A percentile compares a stretch with the other conserved stretches of the same genome.
These are phyloP conservation scores for Xanthoparmelia taractica DNA, from an alignment of 495 filamentous ascomycete genomes.

Conservation along the genomic window DNA sequence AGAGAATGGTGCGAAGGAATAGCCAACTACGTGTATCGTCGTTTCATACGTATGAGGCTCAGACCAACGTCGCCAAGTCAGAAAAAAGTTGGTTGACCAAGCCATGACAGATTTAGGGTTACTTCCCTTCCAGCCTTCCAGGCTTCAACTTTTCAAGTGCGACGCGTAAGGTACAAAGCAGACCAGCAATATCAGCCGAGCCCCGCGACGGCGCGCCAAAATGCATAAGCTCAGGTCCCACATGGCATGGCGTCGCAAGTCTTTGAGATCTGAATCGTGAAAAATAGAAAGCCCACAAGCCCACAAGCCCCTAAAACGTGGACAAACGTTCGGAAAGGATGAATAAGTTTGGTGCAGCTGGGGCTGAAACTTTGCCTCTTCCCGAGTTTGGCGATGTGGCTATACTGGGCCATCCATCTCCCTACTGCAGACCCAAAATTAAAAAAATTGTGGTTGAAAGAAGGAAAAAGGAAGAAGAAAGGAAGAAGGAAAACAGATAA, in stretches of 20 bases:
- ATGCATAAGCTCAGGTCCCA: not conserved
- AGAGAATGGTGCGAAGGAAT: not conserved
- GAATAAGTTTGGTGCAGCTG: not conserved
- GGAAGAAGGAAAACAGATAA: not conserved
- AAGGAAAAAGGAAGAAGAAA: not conserved
- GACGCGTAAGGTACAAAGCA: too few species aligned
- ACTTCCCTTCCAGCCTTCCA: not conserved
- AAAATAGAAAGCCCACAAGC: not conserved
- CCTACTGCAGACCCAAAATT: not conserved
- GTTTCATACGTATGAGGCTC: not conserved
- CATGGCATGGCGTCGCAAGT: not conserved
- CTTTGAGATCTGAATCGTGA: too few species aligned
- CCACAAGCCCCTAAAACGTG: not conserved
- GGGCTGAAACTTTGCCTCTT: not conserved
- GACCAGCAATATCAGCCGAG: not conserved
- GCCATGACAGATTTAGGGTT: not conserved
- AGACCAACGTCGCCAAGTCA: not conserved
- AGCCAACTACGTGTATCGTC: not conserved
- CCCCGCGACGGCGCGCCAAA: conserved; percentile 1
- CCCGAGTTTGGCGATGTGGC: not conserved
- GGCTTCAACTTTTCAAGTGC: not conserved
- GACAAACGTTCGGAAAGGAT: not conserved
- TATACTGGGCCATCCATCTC: not conserved
- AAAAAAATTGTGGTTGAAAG: not conserved
- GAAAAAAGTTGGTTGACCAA: not conserved